phyloP scores from a whole-genome alignment of 345 rosid species.

The Arabidopsis suecica region DNA sequence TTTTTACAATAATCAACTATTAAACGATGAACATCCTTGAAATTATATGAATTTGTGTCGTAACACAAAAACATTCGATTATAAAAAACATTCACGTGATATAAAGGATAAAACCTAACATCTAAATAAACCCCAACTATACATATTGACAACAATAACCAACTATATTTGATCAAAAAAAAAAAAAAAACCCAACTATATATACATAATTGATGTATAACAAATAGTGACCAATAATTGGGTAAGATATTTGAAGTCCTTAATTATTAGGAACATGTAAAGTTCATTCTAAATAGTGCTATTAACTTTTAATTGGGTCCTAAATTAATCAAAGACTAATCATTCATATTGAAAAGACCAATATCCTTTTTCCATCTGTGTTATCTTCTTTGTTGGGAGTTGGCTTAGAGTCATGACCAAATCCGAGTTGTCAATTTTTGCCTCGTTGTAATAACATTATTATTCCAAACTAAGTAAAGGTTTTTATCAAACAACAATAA shows the following conservation, averaged over 20 bases:
- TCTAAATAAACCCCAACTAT: slow-evolving; percentile 32
- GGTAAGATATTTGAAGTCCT: slow-evolving; percentile 32
- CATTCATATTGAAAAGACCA: slow-evolving; percentile 32
- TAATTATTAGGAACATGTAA: slow-evolving; percentile 37
- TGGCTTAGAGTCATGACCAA: slow-evolving; percentile 42
- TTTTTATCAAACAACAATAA: slow-evolving; percentile 24
- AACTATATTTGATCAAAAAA: too few species aligned
- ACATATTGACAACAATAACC: slow-evolving; percentile 35
- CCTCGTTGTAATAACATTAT: slow-evolving; percentile 31
- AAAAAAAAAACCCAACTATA: slow-evolving; percentile 44
- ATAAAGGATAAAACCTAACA: slow-evolving; percentile 28
- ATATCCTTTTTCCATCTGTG: slow-evolving; percentile 41
- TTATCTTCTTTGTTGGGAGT: slow-evolving; percentile 45
- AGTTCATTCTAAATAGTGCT: slow-evolving; percentile 39
- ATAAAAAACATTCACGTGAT: slow-evolving; percentile 13
- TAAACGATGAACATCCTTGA: not conserved
- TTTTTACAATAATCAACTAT: not conserved
- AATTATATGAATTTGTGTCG: not conserved
- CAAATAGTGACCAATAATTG: slow-evolving; percentile 41
- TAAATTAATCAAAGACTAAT: slow-evolving; percentile 32
- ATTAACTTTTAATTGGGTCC: slow-evolving; percentile 36
- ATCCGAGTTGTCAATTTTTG: slow-evolving; percentile 43
- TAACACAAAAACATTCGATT: not conserved
- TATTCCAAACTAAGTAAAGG: slow-evolving; percentile 36
- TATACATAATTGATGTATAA: slow-evolving; percentile 37